Percentiles rank a stretch among this genome's conserved stretches.
Evolutionary conservation across 768 basidiomycete species (phyloP).

Genomic region (Lentinula edodes): DNA sequence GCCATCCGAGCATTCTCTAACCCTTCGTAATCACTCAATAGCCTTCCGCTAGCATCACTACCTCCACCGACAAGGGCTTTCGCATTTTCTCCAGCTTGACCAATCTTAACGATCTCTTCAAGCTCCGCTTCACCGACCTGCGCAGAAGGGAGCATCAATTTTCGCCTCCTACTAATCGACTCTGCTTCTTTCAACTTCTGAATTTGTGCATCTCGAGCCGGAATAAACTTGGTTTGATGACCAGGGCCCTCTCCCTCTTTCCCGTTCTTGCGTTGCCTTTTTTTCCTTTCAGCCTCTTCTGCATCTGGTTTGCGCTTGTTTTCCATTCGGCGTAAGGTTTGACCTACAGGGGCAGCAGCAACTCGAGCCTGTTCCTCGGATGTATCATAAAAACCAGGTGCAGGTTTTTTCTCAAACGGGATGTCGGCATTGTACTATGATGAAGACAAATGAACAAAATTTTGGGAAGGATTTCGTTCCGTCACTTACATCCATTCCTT

Average conservation of each 20-base stretch:
- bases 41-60: conserved; percentile 76
- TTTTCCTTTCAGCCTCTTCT: conserved; percentile 90
- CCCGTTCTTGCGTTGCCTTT: conserved; percentile 72
- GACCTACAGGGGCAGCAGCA: conserved; percentile 86
- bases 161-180: conserved; percentile 83
- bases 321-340: conserved; percentile 85
- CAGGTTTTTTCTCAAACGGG: conserved; percentile 96
- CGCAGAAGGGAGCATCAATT: conserved; percentile 77
- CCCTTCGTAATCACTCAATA: conserved; percentile 91
- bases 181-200: conserved; percentile 97
- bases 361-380: conserved; percentile 87
- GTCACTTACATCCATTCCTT: conserved; percentile 88
- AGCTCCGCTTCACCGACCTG: conserved; percentile 94
- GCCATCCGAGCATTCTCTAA: conserved; percentile 87
- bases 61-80: conserved; percentile 80
- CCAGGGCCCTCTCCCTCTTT: conserved; percentile 58
- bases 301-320: conserved; percentile 94
- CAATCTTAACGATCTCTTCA: conserved; percentile 98
- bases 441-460: background rate
- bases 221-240: conserved; percentile 90
- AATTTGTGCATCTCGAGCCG: conserved; percentile 97
- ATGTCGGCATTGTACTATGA: conserved; percentile 94
- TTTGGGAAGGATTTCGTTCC: background rate
- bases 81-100: conserved; percentile 85
- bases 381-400: conserved; percentile 95